A percentile compares a stretch with the other conserved stretches of the same genome.
phyloP scores from a whole-genome alignment of 2,329 filamentous ascomycete species.

The Hirsutella minnesotensis region DNA sequence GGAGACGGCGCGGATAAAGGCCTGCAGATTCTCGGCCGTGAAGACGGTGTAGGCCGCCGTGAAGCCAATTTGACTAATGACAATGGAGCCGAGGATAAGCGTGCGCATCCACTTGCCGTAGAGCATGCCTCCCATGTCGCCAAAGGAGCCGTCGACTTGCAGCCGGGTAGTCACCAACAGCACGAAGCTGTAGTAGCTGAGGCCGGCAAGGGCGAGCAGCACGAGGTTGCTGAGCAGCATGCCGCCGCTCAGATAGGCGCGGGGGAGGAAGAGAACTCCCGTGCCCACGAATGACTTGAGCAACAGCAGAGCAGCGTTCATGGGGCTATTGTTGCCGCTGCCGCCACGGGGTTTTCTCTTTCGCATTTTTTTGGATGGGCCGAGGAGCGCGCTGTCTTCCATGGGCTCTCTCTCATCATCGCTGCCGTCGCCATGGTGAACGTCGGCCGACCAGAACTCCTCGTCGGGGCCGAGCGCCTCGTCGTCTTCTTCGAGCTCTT shows the following conservation, averaged over 20 bases:
- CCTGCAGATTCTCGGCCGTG: conserved; percentile 88
- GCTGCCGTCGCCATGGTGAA: conserved; percentile 48
- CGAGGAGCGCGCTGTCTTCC: conserved; percentile 76
- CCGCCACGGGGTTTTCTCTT: conserved; percentile 64
- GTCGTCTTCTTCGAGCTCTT: conserved; percentile 93
- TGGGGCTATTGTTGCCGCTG: conserved; percentile 65
- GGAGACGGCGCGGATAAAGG: conserved; percentile 84
- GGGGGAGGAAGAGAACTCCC: conserved; percentile 83
- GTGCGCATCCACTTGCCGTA: conserved; percentile 86
- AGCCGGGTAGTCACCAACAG: conserved; percentile 79
- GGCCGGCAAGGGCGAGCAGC: conserved; percentile 67
- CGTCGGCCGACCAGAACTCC: conserved; percentile 75
- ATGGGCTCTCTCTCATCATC: conserved; percentile 67
- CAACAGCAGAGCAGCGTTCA: conserved; percentile 70
- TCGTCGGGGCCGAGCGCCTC: conserved; percentile 79
- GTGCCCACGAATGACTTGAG: conserved; percentile 98
- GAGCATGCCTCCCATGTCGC: conserved; percentile 85
- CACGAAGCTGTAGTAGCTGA: conserved; percentile 98
- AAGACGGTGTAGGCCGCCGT: conserved; percentile 95
- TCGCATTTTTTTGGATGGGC: conserved; percentile 60
- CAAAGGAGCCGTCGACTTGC: conserved; percentile 85
- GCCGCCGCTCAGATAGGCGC: conserved; percentile 88
- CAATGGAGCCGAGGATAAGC: conserved; percentile 81
- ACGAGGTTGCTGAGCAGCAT: conserved; percentile 95
- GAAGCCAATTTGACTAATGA: conserved; percentile 91